Percentiles rank a stretch among this genome's conserved stretches.
Evolutionary conservation across 2,329 filamentous ascomycete species (phyloP).

Genomic region (Pestalotiopsis sp.): DNA sequence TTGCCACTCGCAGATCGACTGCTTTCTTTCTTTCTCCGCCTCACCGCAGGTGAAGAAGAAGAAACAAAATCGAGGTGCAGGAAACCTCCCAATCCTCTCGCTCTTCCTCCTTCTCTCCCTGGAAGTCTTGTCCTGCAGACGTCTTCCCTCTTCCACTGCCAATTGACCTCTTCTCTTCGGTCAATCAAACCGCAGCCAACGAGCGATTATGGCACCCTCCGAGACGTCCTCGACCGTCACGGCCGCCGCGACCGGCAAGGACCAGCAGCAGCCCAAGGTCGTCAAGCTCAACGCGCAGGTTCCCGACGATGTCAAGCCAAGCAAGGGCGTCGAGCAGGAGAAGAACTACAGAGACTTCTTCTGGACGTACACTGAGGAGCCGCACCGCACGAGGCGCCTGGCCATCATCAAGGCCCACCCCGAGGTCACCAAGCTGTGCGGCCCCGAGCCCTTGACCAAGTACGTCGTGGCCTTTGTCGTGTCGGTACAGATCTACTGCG

Average conservation of each 20-base stretch:
- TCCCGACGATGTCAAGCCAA: conserved; percentile 24
- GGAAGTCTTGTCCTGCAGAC: not conserved
- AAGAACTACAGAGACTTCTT: conserved; percentile 72
- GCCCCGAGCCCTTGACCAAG: conserved; percentile 93
- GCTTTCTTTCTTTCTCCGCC: not conserved
- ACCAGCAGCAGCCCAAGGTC: not conserved
- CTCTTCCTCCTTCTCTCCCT: not conserved
- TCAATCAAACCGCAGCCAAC: not conserved
- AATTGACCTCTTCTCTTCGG: not conserved
- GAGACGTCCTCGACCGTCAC: conserved; percentile 12
- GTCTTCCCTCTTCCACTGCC: not conserved
- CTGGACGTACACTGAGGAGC: conserved; percentile 99
- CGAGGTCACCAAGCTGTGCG: conserved; percentile 96
- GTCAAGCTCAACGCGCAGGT: conserved; percentile 26
- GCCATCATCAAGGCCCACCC: conserved; percentile 98
- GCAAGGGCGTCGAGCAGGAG: conserved; percentile 27
- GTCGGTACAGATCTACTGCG: conserved; percentile 75
- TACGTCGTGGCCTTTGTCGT: conserved; percentile 88
- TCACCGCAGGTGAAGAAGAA: conserved; percentile 5
- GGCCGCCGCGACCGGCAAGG: conserved; percentile 1
- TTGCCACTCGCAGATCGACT: not conserved
- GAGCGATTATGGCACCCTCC: conserved; percentile 9
- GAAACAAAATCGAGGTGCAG: conserved; percentile 2
- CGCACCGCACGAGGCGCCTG: conserved; percentile 85
- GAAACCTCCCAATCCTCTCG: not conserved